These are phyloP conservation scores for Mycena crocata DNA, from an alignment of 768 basidiomycete genomes.

Conservation along the genomic window DNA sequence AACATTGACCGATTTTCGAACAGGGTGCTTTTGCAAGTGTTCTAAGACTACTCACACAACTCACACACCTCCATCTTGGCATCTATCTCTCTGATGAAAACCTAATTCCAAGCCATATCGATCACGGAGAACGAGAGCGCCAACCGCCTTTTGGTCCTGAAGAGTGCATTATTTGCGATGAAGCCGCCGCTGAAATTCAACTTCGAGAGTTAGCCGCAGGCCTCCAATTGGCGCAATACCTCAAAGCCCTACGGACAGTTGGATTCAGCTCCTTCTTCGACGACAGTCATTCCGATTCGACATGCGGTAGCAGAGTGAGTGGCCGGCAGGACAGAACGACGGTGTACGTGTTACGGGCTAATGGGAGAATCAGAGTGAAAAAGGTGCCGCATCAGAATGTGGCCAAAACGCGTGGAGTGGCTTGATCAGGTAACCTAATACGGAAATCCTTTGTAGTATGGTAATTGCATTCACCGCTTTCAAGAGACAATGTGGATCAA, in stretches of 20 bases:
- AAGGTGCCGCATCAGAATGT: conserved; percentile 56
- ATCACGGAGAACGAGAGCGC: conserved; percentile 48
- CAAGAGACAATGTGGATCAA: conserved; percentile 11
- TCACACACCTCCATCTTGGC: conserved; percentile 68
- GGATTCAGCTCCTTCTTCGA: conserved; percentile 66
- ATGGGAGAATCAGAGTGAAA: conserved; percentile 56
- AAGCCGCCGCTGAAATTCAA: conserved; percentile 46
- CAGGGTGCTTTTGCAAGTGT: conserved; percentile 58
- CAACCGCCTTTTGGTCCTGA: conserved; percentile 43
- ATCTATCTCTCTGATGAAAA: conserved; percentile 70
- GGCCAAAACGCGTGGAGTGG: conserved; percentile 37
- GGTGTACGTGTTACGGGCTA: conserved; percentile 53
- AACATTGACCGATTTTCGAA: conserved; percentile 5
- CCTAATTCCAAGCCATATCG: conserved; percentile 60
- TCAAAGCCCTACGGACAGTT: conserved; percentile 57
- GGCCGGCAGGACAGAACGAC: conserved; percentile 47
- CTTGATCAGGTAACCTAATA: conserved; percentile 23
- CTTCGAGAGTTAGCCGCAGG: conserved; percentile 61
- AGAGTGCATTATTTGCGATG: conserved; percentile 51
- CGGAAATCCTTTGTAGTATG: conserved; percentile 22
- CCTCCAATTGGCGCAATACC: conserved; percentile 54
- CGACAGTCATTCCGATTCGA: conserved; percentile 26
- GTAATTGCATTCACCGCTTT: background rate
- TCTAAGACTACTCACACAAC: conserved; percentile 58
- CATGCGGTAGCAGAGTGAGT: conserved; percentile 25